These are phyloP conservation scores for Rubroboletus pulcherrimus DNA, from an alignment of 768 basidiomycete species.

Conservation along the genomic window DNA sequence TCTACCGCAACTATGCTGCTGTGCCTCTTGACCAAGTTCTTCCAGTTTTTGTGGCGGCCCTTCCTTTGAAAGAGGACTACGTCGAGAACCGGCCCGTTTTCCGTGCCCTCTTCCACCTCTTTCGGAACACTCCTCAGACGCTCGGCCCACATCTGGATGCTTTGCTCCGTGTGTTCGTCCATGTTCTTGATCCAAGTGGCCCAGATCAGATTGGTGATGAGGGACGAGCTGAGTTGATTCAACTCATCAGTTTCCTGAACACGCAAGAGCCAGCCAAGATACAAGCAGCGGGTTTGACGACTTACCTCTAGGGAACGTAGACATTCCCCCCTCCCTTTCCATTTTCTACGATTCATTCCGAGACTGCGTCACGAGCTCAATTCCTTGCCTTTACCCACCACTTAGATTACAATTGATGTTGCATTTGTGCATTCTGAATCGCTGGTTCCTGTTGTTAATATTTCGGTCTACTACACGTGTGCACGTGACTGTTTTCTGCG, in stretches of 20 bases:
- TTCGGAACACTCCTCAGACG: constrained; percentile 67
- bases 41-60: constrained; percentile 72
- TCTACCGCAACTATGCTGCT: constrained; percentile 71
- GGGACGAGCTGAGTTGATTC: constrained; percentile 69
- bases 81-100: constrained; percentile 90
- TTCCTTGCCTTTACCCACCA: constrained; percentile 2
- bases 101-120: constrained; percentile 83
- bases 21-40: constrained; percentile 90
- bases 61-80: constrained; percentile 85
- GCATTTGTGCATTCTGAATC: constrained; percentile 7
- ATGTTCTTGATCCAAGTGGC: constrained; percentile 73
- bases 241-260: constrained; percentile 69
- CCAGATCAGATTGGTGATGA: constrained; percentile 81
- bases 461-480: constrained; percentile 8
- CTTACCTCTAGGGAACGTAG: constrained; percentile 47
- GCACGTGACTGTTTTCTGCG: constrained; percentile 27
- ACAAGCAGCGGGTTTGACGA: constrained; percentile 68
- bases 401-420: constrained; percentile 24
- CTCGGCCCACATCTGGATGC: constrained; percentile 76
- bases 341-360: neutral
- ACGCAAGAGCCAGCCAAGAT: constrained; percentile 73
- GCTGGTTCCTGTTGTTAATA: constrained; percentile 5
- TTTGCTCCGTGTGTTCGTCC: constrained; percentile 73
- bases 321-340: neutral
- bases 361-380: constrained; percentile 2